These are phyloP conservation scores for Stylosanthes scabra DNA, from an alignment of 331 rosid genomes.

Conservation along the genomic window DNA sequence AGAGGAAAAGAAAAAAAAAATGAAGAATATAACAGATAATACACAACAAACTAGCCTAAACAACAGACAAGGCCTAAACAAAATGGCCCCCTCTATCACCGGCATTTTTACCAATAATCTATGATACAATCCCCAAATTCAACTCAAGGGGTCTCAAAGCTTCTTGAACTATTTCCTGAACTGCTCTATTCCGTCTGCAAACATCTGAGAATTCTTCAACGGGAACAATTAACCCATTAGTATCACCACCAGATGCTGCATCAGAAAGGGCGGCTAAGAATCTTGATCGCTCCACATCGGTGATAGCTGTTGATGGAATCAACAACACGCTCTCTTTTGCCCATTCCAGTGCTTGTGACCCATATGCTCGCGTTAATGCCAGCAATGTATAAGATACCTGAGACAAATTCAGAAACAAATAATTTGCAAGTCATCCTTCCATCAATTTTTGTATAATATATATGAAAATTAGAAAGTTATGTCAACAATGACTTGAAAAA, in stretches of 20 bases:
- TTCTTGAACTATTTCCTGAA: slow-evolving; percentile 97
- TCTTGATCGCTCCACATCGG: slow-evolving; percentile 81
- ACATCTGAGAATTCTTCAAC: slow-evolving; percentile 92
- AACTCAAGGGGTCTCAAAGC: slow-evolving; percentile 93
- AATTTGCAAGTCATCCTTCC: slow-evolving; percentile 1
- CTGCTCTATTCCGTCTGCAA: slow-evolving; percentile 92
- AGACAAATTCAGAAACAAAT: slow-evolving; percentile 6
- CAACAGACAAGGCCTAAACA: slow-evolving; percentile 60
- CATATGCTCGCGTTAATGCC: slow-evolving; percentile 75
- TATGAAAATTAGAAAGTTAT: background rate
- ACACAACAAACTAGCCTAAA: slow-evolving; percentile 60
- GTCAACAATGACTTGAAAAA: slow-evolving; percentile 25
- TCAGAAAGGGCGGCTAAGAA: slow-evolving; percentile 86
- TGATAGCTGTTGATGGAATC: slow-evolving; percentile 89
- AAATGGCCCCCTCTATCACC: slow-evolving; percentile 69
- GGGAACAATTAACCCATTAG: slow-evolving; percentile 59
- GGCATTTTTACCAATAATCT: slow-evolving; percentile 46
- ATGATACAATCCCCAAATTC: slow-evolving; percentile 70
- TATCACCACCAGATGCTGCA: slow-evolving; percentile 77
- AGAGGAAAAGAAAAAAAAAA: background rate
- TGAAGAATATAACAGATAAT: slow-evolving; percentile 51
- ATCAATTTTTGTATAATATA: background rate
- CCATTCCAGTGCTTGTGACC: slow-evolving; percentile 82
- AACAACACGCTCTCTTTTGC: slow-evolving; percentile 75
- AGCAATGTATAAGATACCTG: slow-evolving; percentile 89